phyloP scores from a whole-genome alignment of 805 yeast genomes.

The Cyberlindnera petersonii region DNA sequence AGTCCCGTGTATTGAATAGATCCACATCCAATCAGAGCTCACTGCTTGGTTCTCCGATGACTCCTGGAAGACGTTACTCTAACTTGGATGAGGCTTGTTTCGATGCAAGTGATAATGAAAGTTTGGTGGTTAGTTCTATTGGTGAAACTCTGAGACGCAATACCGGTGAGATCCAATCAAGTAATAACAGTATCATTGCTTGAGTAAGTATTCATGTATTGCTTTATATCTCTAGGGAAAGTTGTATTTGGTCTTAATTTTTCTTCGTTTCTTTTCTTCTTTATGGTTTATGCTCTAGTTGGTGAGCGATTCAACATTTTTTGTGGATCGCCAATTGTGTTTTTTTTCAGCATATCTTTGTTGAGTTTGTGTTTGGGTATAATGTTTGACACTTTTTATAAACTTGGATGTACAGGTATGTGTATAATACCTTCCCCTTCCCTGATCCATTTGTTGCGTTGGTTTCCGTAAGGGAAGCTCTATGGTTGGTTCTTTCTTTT shows the following conservation, averaged over 20 bases:
- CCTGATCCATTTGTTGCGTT: no score
- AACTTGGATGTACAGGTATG: no score
- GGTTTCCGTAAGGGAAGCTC: no score
- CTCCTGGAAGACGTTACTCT: slow-evolving; percentile 12
- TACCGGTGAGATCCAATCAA: slow-evolving; percentile 27
- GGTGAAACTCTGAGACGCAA: slow-evolving; percentile 33
- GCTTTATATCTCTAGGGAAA: no score
- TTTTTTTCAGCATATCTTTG: no score
- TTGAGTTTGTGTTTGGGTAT: no score
- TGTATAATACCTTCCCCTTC: no score
- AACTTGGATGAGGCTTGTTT: slow-evolving; percentile 16
- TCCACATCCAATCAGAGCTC: slow-evolving; percentile 13
- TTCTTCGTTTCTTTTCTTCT: background rate
- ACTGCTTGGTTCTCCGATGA: slow-evolving; percentile 11
- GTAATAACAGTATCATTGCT: slow-evolving; percentile 18
- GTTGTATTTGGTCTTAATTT: background rate
- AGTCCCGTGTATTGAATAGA: slow-evolving; percentile 9
- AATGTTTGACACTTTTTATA: no score
- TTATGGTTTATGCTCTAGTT: background rate
- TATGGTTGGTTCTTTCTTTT: no score
- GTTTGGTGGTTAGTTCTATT: slow-evolving; percentile 31
- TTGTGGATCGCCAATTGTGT: no score
- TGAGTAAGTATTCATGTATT: slow-evolving; percentile 1
- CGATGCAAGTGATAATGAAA: slow-evolving; percentile 23
- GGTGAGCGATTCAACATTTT: no score